Conservation (phyloP, 108 stramenopile species). For the Cyclotella baltica region DNA sequence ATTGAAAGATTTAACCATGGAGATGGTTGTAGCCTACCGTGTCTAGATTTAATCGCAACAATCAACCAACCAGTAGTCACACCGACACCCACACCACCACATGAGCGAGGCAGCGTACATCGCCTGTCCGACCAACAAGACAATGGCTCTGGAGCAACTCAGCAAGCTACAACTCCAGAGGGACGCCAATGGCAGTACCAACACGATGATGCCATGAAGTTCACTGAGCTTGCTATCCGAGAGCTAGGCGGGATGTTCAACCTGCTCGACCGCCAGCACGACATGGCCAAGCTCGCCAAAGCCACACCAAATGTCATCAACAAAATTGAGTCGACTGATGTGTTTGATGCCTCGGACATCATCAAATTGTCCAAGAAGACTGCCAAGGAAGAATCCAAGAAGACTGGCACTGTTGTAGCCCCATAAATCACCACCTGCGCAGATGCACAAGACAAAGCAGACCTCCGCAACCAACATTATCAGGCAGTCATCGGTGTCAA, state of each 20-base stretch:
- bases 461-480: neutral
- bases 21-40: no score
- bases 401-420: neutral
- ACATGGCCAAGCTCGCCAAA: neutral
- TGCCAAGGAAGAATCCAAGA: neutral
- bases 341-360: neutral
- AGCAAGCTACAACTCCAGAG: no score
- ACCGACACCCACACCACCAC: no score
- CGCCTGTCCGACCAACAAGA: neutral
- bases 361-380: neutral
- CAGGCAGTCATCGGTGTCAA: neutral
- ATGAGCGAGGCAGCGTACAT: neutral
- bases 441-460: conserved; percentile 3
- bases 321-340: neutral
- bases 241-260: neutral
- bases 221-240: neutral
- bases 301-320: neutral
- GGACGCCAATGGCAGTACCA: neutral
- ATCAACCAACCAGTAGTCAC: neutral
- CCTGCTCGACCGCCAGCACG: neutral
- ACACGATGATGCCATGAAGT: neutral
- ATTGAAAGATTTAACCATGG: no score
- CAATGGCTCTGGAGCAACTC: neutral
- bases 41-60: no score
- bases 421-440: neutral